Evolutionary conservation across 306 rosid species (phyloP).

Genomic region (Lablab purpureus): DNA sequence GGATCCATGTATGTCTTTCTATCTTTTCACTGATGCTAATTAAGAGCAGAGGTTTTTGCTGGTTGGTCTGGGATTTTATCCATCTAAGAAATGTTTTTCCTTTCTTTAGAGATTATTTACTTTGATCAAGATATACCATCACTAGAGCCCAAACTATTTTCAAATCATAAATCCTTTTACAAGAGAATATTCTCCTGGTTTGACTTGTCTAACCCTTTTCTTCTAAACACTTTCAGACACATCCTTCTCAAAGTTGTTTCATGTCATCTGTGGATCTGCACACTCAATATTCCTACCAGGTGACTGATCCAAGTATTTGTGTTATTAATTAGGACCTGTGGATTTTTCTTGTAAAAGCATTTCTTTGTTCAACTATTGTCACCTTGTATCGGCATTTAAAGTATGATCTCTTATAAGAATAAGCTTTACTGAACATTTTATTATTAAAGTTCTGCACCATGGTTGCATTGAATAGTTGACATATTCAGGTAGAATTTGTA

Average conservation of each 20-base stretch:
- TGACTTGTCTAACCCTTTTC: constrained; percentile 36
- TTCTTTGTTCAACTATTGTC: constrained; percentile 32
- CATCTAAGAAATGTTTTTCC: background rate
- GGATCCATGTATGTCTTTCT: constrained; percentile 80
- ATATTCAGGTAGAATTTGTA: constrained; percentile 20
- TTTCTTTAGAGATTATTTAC: constrained; percentile 1
- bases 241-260: constrained; percentile 92
- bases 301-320: constrained; percentile 42
- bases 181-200: constrained; percentile 33
- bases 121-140: background rate
- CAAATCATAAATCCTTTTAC: background rate
- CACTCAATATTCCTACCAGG: constrained; percentile 90
- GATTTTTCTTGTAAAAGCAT: constrained; percentile 22
- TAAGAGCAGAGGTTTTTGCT: background rate
- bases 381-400: constrained; percentile 19
- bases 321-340: background rate
- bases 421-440: constrained; percentile 12
- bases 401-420: constrained; percentile 19
- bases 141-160: constrained; percentile 18
- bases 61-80: background rate
- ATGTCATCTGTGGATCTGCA: constrained; percentile 91
- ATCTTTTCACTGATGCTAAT: constrained; percentile 4
- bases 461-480: constrained; percentile 26
- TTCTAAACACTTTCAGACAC: constrained; percentile 63
- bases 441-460: constrained; percentile 6